phyloP scores from a whole-genome alignment of 2,329 filamentous ascomycete species.

The Cercospora sesami region DNA sequence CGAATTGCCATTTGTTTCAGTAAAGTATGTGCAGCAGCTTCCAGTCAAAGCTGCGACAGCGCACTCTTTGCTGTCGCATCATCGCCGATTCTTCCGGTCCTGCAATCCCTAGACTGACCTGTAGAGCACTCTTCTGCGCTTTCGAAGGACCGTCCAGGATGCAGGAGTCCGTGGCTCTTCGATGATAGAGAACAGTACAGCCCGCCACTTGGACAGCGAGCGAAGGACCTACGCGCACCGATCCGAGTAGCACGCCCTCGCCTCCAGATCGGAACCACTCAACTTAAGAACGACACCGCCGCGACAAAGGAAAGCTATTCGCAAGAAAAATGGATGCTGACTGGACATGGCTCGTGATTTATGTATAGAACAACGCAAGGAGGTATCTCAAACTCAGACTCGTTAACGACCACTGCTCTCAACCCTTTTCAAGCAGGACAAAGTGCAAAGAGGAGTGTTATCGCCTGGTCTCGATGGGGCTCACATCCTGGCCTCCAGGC shows the following conservation, averaged over 20 bases:
- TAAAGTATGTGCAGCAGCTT: background rate
- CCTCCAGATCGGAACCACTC: background rate
- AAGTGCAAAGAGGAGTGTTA: background rate
- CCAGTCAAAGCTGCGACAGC: background rate
- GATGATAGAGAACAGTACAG: background rate
- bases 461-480: conserved; percentile 25
- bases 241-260: background rate
- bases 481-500: conserved; percentile 21
- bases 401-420: background rate
- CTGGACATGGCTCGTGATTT: background rate
- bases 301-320: background rate
- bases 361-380: conserved; percentile 9
- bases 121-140: background rate
- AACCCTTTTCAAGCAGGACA: background rate
- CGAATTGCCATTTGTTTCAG: background rate
- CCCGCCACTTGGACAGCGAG: background rate
- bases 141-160: background rate
- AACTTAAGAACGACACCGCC: background rate
- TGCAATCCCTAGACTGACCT: background rate
- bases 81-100: background rate
- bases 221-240: background rate
- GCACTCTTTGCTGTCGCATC: background rate
- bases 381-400: conserved; percentile 14
- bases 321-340: background rate
- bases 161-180: background rate